Evolutionary conservation across 2,329 filamentous ascomycete species (phyloP).

Genomic region (Cladorrhinum sp.): DNA sequence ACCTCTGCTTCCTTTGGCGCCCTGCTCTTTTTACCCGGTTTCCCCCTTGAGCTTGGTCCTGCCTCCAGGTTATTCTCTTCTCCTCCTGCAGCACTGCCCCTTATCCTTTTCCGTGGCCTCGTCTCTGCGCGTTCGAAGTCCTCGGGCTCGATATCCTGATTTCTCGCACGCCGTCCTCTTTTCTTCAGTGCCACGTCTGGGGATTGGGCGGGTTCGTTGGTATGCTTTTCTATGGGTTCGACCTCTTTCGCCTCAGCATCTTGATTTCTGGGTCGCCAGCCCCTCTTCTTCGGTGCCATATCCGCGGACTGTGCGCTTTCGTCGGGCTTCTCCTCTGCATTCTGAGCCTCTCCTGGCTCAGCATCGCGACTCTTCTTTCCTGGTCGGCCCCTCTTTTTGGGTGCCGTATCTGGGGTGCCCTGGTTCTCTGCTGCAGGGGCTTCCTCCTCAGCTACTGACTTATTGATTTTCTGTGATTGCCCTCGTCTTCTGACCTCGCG

Average conservation of each 20-base stretch:
- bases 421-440: background rate
- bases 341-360: background rate
- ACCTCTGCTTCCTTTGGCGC: background rate
- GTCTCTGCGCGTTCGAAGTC: background rate
- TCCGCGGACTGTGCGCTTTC: background rate
- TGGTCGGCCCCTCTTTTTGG: conserved; percentile 19
- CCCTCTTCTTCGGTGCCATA: conserved; percentile 14
- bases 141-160: conserved; percentile 1
- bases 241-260: conserved; percentile 6
- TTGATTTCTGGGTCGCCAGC: conserved; percentile 12
- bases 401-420: background rate
- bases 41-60: background rate
- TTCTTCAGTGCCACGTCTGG: conserved; percentile 6
- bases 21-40: background rate
- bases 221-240: background rate
- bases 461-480: conserved; percentile 12
- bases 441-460: conserved; percentile 5
- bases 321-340: background rate
- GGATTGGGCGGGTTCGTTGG: background rate
- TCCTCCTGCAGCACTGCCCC: background rate
- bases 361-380: conserved; percentile 8
- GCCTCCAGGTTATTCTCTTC: background rate
- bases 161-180: conserved; percentile 16
- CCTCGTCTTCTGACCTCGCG: conserved; percentile 19
- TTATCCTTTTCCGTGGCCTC: conserved; percentile 19